Percentiles rank a stretch among this genome's conserved stretches.
phyloP scores from a whole-genome alignment of 805 yeast genomes.

The Cyberlindnera japonica region DNA sequence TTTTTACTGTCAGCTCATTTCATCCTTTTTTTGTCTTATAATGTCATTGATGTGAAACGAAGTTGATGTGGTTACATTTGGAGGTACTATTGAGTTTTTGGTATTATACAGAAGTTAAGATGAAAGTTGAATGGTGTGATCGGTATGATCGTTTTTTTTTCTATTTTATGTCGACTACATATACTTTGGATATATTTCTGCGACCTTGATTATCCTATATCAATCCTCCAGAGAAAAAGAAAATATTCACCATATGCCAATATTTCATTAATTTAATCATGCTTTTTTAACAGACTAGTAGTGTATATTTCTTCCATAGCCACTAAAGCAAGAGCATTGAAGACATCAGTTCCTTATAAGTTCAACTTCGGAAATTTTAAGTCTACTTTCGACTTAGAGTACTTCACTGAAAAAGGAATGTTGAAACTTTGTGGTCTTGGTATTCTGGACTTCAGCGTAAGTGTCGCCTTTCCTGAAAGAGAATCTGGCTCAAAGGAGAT shows the following conservation, averaged over 20 bases:
- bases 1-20: background rate
- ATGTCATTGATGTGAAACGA: slow-evolving; percentile 8
- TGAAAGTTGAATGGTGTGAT: background rate
- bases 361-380: slow-evolving; percentile 16
- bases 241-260: too few species aligned
- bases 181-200: too few species aligned
- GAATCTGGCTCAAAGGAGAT: too few species aligned
- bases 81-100: slow-evolving; percentile 1
- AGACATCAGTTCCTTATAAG: background rate
- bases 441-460: slow-evolving; percentile 5
- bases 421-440: slow-evolving; percentile 12
- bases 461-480: too few species aligned
- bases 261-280: too few species aligned
- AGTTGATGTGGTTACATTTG: slow-evolving; percentile 4
- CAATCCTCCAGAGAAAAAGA: too few species aligned
- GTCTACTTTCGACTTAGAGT: slow-evolving; percentile 14
- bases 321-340: background rate
- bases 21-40: slow-evolving; percentile 3
- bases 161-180: background rate
- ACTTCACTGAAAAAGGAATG: slow-evolving; percentile 4
- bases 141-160: background rate
- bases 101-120: background rate
- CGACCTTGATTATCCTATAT: too few species aligned
- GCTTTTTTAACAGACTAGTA: too few species aligned
- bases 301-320: background rate